phyloP scores from a whole-genome alignment of 179 eudicot species.

The Spinacia oleracea region DNA sequence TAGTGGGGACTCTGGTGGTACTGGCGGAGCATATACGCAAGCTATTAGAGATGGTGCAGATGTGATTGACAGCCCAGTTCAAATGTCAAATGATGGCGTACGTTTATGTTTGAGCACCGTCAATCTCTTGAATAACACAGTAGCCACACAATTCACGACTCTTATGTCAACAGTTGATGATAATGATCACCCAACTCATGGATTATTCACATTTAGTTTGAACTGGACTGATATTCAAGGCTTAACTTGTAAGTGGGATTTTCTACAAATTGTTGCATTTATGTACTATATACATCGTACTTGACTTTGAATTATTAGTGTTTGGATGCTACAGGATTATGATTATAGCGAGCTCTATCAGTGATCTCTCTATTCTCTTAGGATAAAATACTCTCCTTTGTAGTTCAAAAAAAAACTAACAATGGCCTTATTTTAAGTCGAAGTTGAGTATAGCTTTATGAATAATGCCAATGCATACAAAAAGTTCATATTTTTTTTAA shows the following conservation, averaged over 20 bases:
- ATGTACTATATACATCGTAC: background rate
- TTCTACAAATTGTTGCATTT: background rate
- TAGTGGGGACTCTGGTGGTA: conserved; percentile 91
- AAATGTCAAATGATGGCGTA: conserved; percentile 71
- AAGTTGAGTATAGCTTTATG: background rate
- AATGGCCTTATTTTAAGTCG: too few species aligned
- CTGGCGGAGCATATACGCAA: conserved; percentile 64
- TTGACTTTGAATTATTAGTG: background rate
- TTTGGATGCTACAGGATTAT: too few species aligned
- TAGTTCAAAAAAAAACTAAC: too few species aligned
- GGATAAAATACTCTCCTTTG: too few species aligned
- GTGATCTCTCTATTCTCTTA: too few species aligned
- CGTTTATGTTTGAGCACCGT: conserved; percentile 77
- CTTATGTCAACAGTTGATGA: conserved; percentile 40
- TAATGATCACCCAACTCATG: conserved; percentile 46
- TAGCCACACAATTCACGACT: conserved; percentile 40
- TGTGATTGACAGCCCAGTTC: conserved; percentile 86
- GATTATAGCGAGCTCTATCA: background rate
- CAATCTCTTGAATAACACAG: conserved; percentile 69
- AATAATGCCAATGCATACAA: too few species aligned
- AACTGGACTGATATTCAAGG: conserved; percentile 69
- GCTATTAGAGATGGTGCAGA: conserved; percentile 89
- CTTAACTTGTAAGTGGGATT: conserved; percentile 58
- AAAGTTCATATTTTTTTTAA: too few species aligned
- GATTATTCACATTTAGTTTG: conserved; percentile 69